phyloP scores from a whole-genome alignment of 2,329 filamentous ascomycete species.

The Dactylellina leptospora region DNA sequence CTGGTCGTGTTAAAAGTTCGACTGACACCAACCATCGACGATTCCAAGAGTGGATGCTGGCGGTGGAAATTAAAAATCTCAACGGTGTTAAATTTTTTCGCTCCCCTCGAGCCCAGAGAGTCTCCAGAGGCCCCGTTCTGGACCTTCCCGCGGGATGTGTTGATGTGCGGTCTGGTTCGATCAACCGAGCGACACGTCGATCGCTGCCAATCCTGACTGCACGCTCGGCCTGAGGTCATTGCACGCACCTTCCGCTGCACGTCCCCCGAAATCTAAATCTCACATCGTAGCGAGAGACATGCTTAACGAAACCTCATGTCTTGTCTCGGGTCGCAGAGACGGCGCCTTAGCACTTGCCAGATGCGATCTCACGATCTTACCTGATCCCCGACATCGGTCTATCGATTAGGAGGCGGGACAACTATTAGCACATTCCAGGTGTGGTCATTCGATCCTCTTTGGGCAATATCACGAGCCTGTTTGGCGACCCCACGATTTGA shows the following conservation, averaged over 20 bases:
- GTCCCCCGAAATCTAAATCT: constrained; percentile 23
- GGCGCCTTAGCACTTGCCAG: not conserved
- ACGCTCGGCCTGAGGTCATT: constrained; percentile 7
- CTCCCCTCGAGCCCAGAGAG: not conserved
- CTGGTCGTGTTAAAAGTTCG: not conserved
- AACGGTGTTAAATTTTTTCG: not conserved
- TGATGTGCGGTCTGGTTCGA: constrained; percentile 4
- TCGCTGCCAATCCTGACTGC: constrained; percentile 12
- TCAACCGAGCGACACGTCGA: constrained; percentile 6
- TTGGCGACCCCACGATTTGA: constrained; percentile 40
- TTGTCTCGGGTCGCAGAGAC: constrained; percentile 26
- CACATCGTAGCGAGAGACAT: constrained; percentile 33
- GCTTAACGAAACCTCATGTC: constrained; percentile 20
- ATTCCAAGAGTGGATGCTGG: not conserved
- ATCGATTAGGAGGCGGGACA: not conserved
- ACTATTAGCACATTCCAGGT: constrained; percentile 21
- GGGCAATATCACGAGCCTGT: constrained; percentile 23
- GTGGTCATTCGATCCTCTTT: constrained; percentile 22
- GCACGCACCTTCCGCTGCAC: constrained; percentile 11
- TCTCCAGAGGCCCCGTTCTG: constrained; percentile 11
- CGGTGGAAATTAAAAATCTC: constrained; percentile 11
- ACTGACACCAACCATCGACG: too few species aligned
- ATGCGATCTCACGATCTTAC: not conserved
- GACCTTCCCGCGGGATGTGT: constrained; percentile 9
- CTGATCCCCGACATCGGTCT: not conserved